These are phyloP conservation scores for Casuarina cunninghamiana DNA, from an alignment of 306 rosid genomes.

Conservation along the genomic window DNA sequence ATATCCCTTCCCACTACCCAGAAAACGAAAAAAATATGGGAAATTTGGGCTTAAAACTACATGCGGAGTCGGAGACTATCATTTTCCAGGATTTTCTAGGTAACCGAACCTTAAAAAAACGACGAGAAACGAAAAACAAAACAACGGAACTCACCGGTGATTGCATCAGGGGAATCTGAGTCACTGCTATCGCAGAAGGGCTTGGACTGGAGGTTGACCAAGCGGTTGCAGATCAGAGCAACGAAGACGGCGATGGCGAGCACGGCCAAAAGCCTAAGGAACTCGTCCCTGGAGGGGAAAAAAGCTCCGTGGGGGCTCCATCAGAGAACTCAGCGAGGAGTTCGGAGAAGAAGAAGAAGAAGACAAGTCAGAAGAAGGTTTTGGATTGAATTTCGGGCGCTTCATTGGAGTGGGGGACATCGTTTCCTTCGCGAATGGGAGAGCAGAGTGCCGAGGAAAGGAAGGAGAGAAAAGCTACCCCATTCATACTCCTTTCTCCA, in stretches of 20 bases:
- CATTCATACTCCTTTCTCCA: too few species aligned
- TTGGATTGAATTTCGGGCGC: constrained; percentile 29
- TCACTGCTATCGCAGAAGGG: constrained; percentile 63
- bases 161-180: constrained; percentile 30
- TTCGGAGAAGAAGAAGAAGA: constrained; percentile 9
- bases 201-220: constrained; percentile 33
- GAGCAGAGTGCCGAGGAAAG: background rate
- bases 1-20: background rate
- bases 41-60: background rate
- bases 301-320: constrained; percentile 61
- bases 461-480: too few species aligned
- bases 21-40: background rate
- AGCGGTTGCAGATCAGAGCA: constrained; percentile 47
- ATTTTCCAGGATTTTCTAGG: background rate
- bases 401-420: constrained; percentile 39
- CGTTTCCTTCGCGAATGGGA: background rate
- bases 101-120: background rate
- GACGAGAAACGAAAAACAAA: background rate
- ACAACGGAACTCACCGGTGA: constrained; percentile 44
- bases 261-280: constrained; percentile 46
- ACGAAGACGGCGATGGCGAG: constrained; percentile 56
- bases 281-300: constrained; percentile 68
- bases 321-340: constrained; percentile 29
- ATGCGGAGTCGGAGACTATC: background rate
- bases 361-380: constrained; percentile 1